Conservation (phyloP, 495 filamentous ascomycete genomes). For the Tuber indicum region DNA sequence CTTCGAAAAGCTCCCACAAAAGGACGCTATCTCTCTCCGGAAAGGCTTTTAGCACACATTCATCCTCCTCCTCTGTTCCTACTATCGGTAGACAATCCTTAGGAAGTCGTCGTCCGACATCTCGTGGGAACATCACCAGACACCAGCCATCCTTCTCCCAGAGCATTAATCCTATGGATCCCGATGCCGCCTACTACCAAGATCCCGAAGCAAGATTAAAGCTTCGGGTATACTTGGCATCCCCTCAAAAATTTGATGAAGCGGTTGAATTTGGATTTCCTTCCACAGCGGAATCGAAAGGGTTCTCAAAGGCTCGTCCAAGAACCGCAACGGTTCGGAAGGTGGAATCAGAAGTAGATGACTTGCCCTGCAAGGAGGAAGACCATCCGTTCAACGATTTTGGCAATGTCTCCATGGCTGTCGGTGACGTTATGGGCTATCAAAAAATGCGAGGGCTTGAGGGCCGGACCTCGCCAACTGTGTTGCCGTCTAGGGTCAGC, state of each 20-base stretch:
- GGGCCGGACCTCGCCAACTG: constrained; percentile 15
- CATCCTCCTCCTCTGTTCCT: constrained; percentile 30
- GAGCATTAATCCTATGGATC: constrained; percentile 53
- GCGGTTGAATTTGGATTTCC: constrained; percentile 91
- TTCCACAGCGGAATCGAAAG: constrained; percentile 48
- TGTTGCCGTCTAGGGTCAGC: constrained; percentile 39
- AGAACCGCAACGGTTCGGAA: constrained; percentile 31
- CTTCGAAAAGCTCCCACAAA: constrained; percentile 9
- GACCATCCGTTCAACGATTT: constrained; percentile 22
- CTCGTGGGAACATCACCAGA: constrained; percentile 34
- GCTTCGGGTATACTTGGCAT: constrained; percentile 78
- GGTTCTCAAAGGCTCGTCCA: constrained; percentile 33
- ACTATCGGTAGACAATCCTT: constrained; percentile 20
- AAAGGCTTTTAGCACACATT: constrained; percentile 28
- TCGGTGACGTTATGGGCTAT: constrained; percentile 23
- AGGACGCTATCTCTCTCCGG: constrained; percentile 38
- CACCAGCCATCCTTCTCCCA: constrained; percentile 38
- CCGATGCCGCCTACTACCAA: constrained; percentile 73
- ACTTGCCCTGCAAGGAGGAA: constrained; percentile 25
- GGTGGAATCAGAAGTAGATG: constrained; percentile 29
- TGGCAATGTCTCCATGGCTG: constrained; percentile 14
- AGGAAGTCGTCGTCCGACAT: constrained; percentile 40
- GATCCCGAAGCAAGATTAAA: constrained; percentile 85
- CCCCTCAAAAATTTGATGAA: constrained; percentile 92
- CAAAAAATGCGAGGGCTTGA: constrained; percentile 17